Conservation (phyloP, 306 rosid species). For the Medicago arabica region DNA sequence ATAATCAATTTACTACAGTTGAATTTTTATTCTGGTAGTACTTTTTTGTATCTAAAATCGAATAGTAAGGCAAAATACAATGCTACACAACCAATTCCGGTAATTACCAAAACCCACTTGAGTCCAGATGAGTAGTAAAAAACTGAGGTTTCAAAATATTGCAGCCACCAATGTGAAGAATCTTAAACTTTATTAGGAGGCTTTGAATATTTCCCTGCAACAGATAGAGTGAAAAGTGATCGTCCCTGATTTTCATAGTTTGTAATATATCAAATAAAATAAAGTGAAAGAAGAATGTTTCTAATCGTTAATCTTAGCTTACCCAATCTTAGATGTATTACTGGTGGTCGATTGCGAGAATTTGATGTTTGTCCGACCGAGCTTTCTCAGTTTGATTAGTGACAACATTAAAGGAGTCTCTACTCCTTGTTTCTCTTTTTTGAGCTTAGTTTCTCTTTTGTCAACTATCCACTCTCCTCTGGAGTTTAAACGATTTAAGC, state of each 20-base stretch:
- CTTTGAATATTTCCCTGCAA: conserved; percentile 93
- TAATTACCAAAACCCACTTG: conserved; percentile 65
- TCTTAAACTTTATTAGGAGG: conserved; percentile 84
- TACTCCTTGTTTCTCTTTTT: too few relatives aligned
- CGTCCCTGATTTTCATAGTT: conserved; percentile 3
- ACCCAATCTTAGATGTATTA: conserved; percentile 45
- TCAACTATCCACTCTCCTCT: too few relatives aligned
- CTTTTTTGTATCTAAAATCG: conserved; percentile 75
- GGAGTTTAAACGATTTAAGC: too few relatives aligned
- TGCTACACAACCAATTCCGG: conserved; percentile 58
- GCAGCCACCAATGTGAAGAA: conserved; percentile 88
- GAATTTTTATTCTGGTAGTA: conserved; percentile 60
- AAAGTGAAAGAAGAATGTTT: conserved; percentile 19
- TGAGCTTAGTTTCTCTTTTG: too few relatives aligned
- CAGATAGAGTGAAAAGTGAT: conserved; percentile 28
- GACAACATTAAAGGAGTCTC: too few relatives aligned
- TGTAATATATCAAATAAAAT: conserved; percentile 43
- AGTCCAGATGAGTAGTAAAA: conserved; percentile 65
- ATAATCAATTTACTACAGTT: conserved; percentile 28
- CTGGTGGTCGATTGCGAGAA: too few relatives aligned
- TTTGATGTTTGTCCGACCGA: too few relatives aligned
- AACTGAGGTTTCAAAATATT: conserved; percentile 52
- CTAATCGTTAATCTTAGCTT: conserved; percentile 45
- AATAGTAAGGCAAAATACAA: conserved; percentile 63
- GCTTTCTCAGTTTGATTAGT: too few relatives aligned